Evolutionary conservation across 768 basidiomycete genomes (phyloP), one percentile per base, ranked within the genome.

Genomic region (Sporobolomyces phaffii): DNA sequence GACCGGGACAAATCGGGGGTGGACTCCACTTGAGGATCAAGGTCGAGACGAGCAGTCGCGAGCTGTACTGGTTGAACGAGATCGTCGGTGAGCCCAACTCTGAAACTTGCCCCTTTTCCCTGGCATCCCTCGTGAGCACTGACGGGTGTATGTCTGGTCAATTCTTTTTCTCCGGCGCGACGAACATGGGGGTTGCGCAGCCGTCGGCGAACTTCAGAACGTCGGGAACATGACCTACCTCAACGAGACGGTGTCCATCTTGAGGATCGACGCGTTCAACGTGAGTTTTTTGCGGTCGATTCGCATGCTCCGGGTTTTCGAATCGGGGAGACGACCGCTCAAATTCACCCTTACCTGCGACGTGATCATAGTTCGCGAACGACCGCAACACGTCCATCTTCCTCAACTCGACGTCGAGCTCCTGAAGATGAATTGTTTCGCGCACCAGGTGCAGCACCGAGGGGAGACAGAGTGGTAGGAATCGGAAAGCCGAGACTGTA

Each of bases 261-360:
- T 64, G 18, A 22, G 54, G 11, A 64, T 64, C 54, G 62, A 64
- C 40, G 54, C 54, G 3, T 64, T 57, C 62, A 48, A 64, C 54
- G 62, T 63, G 26, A 53, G 62, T 49, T 34, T 17, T n/a, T n/a
- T n/a, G n/a, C n/a, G n/a, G n/a, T 41, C 34, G 36, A 22, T 58
- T 44, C 50, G 29, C 31, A 36, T 53, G 14, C 11, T 20, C 8
- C 40, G 43, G 13, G 29, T 20, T 51, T 13, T 7, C 26, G 28
- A 31, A 34, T n/a, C 22, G 24, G 14, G n/a, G 4, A 31, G 33
- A 34, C 33, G 33, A 38, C 22, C 14, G 18, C 17, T n/a, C 44
- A n/a, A n/a, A n/a, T n/a, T n/a, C n/a, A n/a, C n/a, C n/a, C n/a
- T n/a, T n/a, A n/a, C n/a, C n/a, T n/a, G n/a, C n/a, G n/a, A n/a